These are phyloP conservation scores for Tetradesmus lagerheimii DNA, from an alignment of 139 green algal genomes.

Conservation along the genomic window DNA sequence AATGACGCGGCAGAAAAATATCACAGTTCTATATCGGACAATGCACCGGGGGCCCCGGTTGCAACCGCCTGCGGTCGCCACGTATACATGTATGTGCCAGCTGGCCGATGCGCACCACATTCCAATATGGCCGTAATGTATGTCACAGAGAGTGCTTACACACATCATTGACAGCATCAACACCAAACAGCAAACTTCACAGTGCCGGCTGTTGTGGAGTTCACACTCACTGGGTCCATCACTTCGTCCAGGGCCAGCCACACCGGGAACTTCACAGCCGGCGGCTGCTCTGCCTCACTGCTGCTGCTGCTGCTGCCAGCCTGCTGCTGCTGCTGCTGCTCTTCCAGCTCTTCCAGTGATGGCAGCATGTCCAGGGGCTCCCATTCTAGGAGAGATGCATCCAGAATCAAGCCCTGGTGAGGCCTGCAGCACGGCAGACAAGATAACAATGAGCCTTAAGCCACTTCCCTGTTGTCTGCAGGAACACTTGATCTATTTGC, in stretches of 20 bases:
- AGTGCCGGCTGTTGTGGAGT: too few relatives aligned
- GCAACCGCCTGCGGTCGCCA: too few relatives aligned
- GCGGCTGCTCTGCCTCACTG: neutral
- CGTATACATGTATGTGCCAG: too few relatives aligned
- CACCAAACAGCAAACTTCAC: neutral
- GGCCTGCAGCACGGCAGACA: neutral
- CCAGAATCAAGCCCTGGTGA: conserved; percentile 80
- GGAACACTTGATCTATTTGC: too few relatives aligned
- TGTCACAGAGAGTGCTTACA: too few relatives aligned
- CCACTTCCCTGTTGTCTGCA: too few relatives aligned
- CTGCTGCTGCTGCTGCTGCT: conserved; percentile 34
- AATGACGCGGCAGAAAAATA: too few relatives aligned
- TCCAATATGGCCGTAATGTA: too few relatives aligned
- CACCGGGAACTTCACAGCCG: conserved; percentile 55
- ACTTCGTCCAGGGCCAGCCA: conserved; percentile 96
- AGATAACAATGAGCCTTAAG: neutral
- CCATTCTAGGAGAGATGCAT: conserved; percentile 78
- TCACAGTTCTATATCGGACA: too few relatives aligned
- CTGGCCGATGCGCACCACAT: too few relatives aligned
- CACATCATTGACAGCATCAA: too few relatives aligned
- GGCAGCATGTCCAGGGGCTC: conserved; percentile 70
- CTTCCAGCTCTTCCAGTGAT: conserved; percentile 11
- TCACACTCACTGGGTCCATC: conserved; percentile 74
- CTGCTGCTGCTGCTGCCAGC: conserved; percentile 33
- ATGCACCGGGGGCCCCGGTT: too few relatives aligned